phyloP scores from a whole-genome alignment of 2,329 filamentous ascomycete genomes.

The Aureobasidium sp. region DNA sequence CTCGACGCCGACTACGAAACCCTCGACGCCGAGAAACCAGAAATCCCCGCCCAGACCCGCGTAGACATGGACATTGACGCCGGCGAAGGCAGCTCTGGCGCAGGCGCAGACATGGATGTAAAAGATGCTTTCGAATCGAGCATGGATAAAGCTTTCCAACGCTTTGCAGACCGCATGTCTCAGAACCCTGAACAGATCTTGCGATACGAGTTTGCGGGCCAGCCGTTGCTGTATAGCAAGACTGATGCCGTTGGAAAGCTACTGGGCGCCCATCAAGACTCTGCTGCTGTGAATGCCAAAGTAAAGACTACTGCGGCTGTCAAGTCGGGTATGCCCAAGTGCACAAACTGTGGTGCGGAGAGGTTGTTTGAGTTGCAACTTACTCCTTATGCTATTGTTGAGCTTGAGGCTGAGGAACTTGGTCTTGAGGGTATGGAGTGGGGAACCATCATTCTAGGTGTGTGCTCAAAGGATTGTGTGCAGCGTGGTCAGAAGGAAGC shows the following conservation, averaged over 20 bases:
- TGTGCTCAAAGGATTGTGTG: constrained; percentile 73
- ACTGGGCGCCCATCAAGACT: constrained; percentile 36
- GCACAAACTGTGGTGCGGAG: constrained; percentile 63
- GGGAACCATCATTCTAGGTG: constrained; percentile 83
- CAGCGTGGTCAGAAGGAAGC: constrained; percentile 49
- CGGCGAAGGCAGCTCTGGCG: constrained; percentile 18
- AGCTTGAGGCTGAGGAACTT: constrained; percentile 69
- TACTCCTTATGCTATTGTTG: constrained; percentile 79
- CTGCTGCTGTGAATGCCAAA: constrained; percentile 15
- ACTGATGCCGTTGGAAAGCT: constrained; percentile 63
- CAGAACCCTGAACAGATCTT: constrained; percentile 45
- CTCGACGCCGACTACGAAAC: constrained; percentile 88
- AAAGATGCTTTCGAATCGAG: constrained; percentile 41
- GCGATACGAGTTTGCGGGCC: constrained; percentile 42
- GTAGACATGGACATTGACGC: constrained; percentile 31
- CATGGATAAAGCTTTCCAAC: constrained; percentile 44
- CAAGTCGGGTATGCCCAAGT: constrained; percentile 57
- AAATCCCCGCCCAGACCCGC: constrained; percentile 41
- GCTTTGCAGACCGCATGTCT: constrained; percentile 42
- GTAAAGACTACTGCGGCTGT: constrained; percentile 25
- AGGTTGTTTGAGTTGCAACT: constrained; percentile 89
- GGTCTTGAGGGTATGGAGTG: constrained; percentile 85
- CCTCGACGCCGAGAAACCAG: constrained; percentile 52
- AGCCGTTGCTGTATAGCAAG: constrained; percentile 67
- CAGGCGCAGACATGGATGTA: constrained; percentile 32